Evolutionary conservation across 495 filamentous ascomycete species (phyloP), one percentile per base, ranked within the genome.

Genomic region (Talaromyces borbonicus): DNA sequence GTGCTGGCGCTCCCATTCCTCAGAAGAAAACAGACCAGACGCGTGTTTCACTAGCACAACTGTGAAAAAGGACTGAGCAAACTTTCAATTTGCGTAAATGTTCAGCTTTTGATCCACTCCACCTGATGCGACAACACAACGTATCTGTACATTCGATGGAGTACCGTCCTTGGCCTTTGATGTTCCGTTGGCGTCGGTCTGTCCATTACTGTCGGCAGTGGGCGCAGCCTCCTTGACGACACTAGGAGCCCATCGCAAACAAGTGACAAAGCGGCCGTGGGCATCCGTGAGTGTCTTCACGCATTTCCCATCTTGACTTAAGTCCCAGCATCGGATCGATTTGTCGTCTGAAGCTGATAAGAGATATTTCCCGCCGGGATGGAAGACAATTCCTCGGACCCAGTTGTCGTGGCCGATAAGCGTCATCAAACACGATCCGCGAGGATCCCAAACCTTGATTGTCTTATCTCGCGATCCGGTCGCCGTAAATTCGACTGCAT

Each of bases 351-450:
- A 69, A 3, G 83, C 85, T 25, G 81, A 87, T 14, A 98, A 63
- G 1, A 98, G 73, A 52, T 92, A 98, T 61, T 94, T 95, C 1
- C 92, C 92, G 2, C 87, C 89, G 0, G 92, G 92, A 52, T 98
- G 92, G 61, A 94, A 98, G 14, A 87, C 80, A 9, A 97, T 56
- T 2, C 72, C 84, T 8, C 88, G 79, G 1, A 98, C 83, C 92
- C 92, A 98, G 58, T 96, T 98, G 60, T 98, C 92, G 56, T 98
- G 92, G 2, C 92, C 92, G 1, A 82, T 62, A 6, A 97, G 71
- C 1, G 85, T 93, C 62, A 89, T 96, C 53, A 98, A 81, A 39
- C 86, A 71, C 9, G 83, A 86, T 8, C 92, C 92, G 39, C 89
- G 74, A 4, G 79, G 73, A 60, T 95, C 88, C 90, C 90, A 97